These are phyloP conservation scores for Limtongia smithiae DNA, from an alignment of 805 yeast species.

Conservation along the genomic window DNA sequence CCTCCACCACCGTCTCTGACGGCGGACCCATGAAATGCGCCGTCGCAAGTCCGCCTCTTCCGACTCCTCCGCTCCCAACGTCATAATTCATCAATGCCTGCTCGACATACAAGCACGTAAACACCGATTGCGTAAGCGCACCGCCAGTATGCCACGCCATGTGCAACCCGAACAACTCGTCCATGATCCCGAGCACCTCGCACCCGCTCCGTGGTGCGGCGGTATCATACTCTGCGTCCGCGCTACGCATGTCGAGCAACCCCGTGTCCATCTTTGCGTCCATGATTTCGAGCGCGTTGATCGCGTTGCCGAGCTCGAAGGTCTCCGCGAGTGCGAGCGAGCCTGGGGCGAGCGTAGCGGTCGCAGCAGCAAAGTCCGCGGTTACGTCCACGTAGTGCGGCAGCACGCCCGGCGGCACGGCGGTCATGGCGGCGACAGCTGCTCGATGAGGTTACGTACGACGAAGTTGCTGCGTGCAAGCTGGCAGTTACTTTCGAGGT, in stretches of 20 bases:
- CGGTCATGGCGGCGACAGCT: background rate
- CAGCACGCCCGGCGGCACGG: slow-evolving; percentile 10
- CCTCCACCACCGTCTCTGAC: background rate
- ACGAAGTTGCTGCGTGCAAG: too few species aligned
- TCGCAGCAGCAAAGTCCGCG: slow-evolving; percentile 9
- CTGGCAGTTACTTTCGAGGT: too few species aligned
- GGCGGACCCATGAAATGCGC: slow-evolving; percentile 10
- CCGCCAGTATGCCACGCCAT: slow-evolving; percentile 75
- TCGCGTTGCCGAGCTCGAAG: slow-evolving; percentile 74
- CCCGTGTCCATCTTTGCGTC: slow-evolving; percentile 78
- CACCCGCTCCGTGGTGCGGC: slow-evolving; percentile 39
- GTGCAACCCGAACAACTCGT: slow-evolving; percentile 51
- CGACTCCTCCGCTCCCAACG: background rate
- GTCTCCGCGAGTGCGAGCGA: slow-evolving; percentile 55
- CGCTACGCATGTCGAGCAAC: slow-evolving; percentile 45
- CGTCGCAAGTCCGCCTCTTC: slow-evolving; percentile 2
- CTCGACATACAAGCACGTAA: slow-evolving; percentile 73
- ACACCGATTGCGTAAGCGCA: slow-evolving; percentile 69
- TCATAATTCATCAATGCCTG: slow-evolving; percentile 43
- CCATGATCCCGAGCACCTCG: slow-evolving; percentile 51
- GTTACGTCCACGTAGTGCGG: slow-evolving; percentile 22
- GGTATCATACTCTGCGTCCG: slow-evolving; percentile 47
- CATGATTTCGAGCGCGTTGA: slow-evolving; percentile 75
- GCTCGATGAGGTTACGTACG: background rate
- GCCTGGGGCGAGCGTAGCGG: slow-evolving; percentile 43